phyloP scores from a whole-genome alignment of 2,329 filamentous ascomycete genomes.

The Arthrocladium fulminans region DNA sequence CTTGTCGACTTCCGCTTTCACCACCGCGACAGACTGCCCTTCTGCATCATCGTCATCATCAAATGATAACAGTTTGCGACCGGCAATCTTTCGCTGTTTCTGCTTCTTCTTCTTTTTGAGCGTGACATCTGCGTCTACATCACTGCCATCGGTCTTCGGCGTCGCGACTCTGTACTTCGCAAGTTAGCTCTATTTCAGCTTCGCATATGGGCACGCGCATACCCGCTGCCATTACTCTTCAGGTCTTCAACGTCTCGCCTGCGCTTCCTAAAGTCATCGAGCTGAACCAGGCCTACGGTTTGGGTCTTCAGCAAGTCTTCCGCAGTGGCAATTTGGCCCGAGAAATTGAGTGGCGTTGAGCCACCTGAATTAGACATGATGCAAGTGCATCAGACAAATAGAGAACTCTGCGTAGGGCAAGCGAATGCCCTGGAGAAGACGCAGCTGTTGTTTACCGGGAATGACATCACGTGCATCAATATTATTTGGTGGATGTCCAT shows the following conservation, averaged over 20 bases:
- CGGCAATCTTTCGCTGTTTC: constrained; percentile 52
- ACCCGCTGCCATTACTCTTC: constrained; percentile 43
- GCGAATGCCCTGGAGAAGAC: no score
- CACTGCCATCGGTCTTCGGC: constrained; percentile 32
- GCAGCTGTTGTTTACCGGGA: no score
- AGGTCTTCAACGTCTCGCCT: constrained; percentile 57
- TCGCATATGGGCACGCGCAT: constrained; percentile 29
- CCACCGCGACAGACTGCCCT: constrained; percentile 27
- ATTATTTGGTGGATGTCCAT: no score
- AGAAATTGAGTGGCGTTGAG: constrained; percentile 44
- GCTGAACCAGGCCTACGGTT: constrained; percentile 81
- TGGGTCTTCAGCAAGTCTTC: constrained; percentile 75
- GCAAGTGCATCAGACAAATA: no score
- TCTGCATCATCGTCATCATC: constrained; percentile 50
- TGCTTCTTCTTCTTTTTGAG: constrained; percentile 43
- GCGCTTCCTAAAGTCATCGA: constrained; percentile 91
- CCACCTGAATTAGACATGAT: not conserved
- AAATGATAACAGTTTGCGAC: constrained; percentile 56
- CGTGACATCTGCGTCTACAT: constrained; percentile 20
- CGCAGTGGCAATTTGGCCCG: constrained; percentile 64
- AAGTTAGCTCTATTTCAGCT: constrained; percentile 40
- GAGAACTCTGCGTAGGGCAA: no score
- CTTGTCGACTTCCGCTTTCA: constrained; percentile 19
- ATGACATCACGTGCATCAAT: no score
- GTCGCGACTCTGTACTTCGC: constrained; percentile 49